Evolutionary conservation across 768 basidiomycete genomes (phyloP).

Genomic region (Tylopilus plumbeoviolaceoides): DNA sequence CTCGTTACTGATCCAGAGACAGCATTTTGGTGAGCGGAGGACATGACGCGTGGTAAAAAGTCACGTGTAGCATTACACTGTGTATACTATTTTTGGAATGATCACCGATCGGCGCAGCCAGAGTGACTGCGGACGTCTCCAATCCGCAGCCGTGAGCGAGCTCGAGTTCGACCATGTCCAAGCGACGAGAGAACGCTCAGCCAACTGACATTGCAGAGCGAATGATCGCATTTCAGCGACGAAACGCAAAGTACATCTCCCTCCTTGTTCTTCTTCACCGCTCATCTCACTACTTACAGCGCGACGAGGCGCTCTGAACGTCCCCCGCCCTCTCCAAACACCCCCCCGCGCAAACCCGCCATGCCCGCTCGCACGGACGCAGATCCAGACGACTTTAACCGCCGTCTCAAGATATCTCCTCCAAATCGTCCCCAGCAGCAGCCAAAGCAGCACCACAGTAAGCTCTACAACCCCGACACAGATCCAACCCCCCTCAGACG

Average conservation of each 20-base stretch:
- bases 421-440: slow-evolving; percentile 36
- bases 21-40: slow-evolving; percentile 32
- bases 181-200: slow-evolving; percentile 38
- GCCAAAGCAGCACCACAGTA: slow-evolving; percentile 35
- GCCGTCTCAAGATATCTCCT: slow-evolving; percentile 64
- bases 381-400: slow-evolving; percentile 70
- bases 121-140: slow-evolving; percentile 27
- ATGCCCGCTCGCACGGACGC: slow-evolving; percentile 30
- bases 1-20: no score
- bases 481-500: slow-evolving; percentile 62
- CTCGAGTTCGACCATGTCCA: neutral
- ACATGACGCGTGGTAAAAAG: slow-evolving; percentile 28
- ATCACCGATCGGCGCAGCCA: slow-evolving; percentile 34
- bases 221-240: slow-evolving; percentile 64
- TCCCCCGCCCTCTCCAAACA: slow-evolving; percentile 27
- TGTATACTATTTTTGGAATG: slow-evolving; percentile 19
- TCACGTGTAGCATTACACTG: slow-evolving; percentile 19
- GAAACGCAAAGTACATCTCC: slow-evolving; percentile 50
- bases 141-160: neutral
- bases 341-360: slow-evolving; percentile 29
- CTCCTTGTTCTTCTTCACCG: neutral
- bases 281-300: slow-evolving; percentile 25
- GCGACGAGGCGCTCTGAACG: slow-evolving; percentile 44
- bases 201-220: slow-evolving; percentile 55
- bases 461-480: slow-evolving; percentile 70